Percentiles rank a stretch among this genome's conserved stretches.
phyloP scores from a whole-genome alignment of 768 basidiomycete genomes.

The Cantharellus anzutake region DNA sequence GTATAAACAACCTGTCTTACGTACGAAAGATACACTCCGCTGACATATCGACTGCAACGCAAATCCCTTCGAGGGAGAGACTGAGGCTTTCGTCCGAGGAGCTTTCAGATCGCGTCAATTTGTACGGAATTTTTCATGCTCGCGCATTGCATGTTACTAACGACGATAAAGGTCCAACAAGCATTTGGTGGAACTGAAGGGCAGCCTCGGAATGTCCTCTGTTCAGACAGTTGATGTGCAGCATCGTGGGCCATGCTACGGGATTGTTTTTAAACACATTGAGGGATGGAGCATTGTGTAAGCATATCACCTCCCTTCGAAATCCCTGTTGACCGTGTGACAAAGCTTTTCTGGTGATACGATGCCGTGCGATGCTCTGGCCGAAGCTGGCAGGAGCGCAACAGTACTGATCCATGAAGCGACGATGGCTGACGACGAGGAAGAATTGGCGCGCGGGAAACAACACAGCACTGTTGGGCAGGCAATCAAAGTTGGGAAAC shows the following conservation, averaged over 20 bases:
- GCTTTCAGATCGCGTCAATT: background rate
- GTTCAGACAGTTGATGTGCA: conserved; percentile 52
- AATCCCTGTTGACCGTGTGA: background rate
- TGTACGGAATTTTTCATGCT: background rate
- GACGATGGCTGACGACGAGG: conserved; percentile 74
- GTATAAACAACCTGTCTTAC: conserved; percentile 22
- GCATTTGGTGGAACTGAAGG: background rate
- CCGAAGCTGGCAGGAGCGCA: conserved; percentile 40
- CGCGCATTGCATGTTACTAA: background rate
- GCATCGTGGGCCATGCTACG: conserved; percentile 59
- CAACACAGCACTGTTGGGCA: conserved; percentile 83
- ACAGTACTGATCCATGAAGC: conserved; percentile 90
- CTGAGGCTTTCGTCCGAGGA: background rate
- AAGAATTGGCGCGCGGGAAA: conserved; percentile 49
- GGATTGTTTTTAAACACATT: conserved; percentile 41
- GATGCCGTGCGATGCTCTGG: conserved; percentile 47
- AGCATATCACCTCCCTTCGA: conserved; percentile 14
- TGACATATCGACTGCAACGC: background rate
- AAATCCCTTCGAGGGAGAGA: background rate
- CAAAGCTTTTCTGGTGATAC: conserved; percentile 85
- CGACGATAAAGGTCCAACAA: background rate
- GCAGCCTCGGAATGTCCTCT: conserved; percentile 32
- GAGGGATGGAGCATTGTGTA: conserved; percentile 69
- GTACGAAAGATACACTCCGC: conserved; percentile 10
- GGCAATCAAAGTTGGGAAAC: conserved; percentile 56